Conservation (phyloP, 805 yeast genomes). For the Yarrowia bubula region DNA sequence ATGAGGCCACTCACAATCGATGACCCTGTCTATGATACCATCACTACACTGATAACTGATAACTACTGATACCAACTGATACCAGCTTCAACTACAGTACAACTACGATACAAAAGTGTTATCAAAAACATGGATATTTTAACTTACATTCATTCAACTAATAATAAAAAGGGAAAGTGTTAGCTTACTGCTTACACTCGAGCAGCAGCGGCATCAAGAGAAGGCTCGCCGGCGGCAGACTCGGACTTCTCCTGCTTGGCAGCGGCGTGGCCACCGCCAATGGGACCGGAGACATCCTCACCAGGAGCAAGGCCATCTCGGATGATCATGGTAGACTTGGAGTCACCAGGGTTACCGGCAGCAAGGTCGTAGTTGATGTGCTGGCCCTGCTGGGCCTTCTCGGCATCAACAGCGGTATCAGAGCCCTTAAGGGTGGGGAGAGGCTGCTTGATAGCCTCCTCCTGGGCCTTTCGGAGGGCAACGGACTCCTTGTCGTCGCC, state of each 20-base stretch:
- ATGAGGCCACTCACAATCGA: too few species aligned
- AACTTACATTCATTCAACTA: conserved; percentile 2
- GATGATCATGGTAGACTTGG: conserved; percentile 25
- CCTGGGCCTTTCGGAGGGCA: conserved; percentile 14
- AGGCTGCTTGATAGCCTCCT: conserved; percentile 24
- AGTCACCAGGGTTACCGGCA: conserved; percentile 17
- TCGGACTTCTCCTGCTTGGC: neutral
- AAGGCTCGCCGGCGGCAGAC: neutral
- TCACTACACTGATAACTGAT: neutral
- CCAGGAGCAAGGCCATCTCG: neutral
- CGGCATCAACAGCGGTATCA: conserved; percentile 12
- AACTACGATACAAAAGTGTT: neutral
- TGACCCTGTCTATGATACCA: too few species aligned
- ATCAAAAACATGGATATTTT: neutral
- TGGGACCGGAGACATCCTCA: conserved; percentile 15
- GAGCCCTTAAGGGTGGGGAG: conserved; percentile 7
- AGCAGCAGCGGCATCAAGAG: neutral
- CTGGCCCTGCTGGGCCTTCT: conserved; percentile 6
- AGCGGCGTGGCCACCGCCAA: conserved; percentile 8
- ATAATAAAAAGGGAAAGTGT: conserved; percentile 1
- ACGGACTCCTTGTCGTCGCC: conserved; percentile 13
- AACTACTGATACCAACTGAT: neutral
- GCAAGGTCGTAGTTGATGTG: neutral
- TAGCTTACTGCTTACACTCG: neutral
- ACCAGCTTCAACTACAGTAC: neutral